Evolutionary conservation across 176 grass and related monocot genomes (phyloP), one percentile per base, ranked within the genome.

Genomic region (Microstegium vimineum): DNA sequence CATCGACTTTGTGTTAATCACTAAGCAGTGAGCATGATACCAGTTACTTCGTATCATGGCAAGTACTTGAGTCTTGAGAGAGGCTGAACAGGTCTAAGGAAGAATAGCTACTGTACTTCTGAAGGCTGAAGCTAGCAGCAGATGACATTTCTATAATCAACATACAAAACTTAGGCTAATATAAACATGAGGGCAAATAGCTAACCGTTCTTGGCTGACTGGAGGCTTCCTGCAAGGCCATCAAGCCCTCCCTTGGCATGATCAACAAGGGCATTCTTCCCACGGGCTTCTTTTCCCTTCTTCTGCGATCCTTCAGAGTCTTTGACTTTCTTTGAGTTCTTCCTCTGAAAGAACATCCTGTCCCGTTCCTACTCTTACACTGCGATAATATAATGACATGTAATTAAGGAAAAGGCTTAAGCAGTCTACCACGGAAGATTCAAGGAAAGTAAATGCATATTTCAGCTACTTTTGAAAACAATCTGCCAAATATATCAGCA

Each of bases 311-410:
- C 79, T 51, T 86, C 67, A 20, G 83, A 25, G 4, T 86, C 74
- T 26, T 86, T 90, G 30, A 41, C 79, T 82, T 78, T 90, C 83
- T 90, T 90, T 31, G 88, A 90, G 38, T 74, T 90, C 74, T 68
- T 90, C 62, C 80, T 86, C 79, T 86, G 88, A 47, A 90, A 90
- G 45, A 86, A 74, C 74, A 83, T 86, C 18, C 69, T 28, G 74
- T 10, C 62, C 37, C 36, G 20, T 41, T 78, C 66, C 52, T 90
- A 31, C 40, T 78, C 46, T 73, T 66, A 78, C 43, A 31, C 83
- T 90, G 33, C 74, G 67, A 67, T 41, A 38, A 41, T 82, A 52
- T 60, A 49, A 7, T 51, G 8, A 23, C 8, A 86, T 71, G 12
- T 25, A 71, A n/a, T 35, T n/a, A 45, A 46, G 40, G 15, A 30